These are phyloP conservation scores for Colletotrichum navitas DNA, from an alignment of 2,329 filamentous ascomycete genomes.

Conservation along the genomic window DNA sequence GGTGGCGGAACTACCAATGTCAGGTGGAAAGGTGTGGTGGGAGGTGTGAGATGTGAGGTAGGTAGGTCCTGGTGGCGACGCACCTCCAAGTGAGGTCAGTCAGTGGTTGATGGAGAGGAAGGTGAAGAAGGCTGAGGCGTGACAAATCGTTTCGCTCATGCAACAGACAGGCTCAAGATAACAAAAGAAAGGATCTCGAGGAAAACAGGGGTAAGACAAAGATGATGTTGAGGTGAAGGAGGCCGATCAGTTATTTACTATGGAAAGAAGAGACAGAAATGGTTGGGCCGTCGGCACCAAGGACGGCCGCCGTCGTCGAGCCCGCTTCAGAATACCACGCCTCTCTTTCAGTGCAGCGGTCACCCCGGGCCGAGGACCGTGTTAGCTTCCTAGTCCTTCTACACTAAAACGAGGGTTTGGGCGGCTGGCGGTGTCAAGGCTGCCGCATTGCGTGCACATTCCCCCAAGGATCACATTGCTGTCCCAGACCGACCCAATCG, in stretches of 20 bases:
- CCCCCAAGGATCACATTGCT: background rate
- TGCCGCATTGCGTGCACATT: slow-evolving; percentile 18
- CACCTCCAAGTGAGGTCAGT: slow-evolving; percentile 17
- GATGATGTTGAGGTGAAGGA: slow-evolving; percentile 3
- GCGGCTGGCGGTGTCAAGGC: slow-evolving; percentile 7
- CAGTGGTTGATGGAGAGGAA: slow-evolving; percentile 17
- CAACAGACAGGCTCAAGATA: background rate
- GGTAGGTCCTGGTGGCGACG: slow-evolving; percentile 22
- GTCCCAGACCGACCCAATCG: background rate
- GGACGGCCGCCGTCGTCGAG: background rate
- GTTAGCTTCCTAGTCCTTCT: slow-evolving; percentile 11
- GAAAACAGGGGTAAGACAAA: background rate
- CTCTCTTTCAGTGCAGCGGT: background rate
- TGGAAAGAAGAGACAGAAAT: background rate
- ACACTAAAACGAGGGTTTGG: background rate
- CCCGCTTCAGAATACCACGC: background rate
- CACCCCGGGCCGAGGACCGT: background rate
- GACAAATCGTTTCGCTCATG: slow-evolving; percentile 30
- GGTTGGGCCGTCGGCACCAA: background rate
- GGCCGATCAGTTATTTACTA: background rate
- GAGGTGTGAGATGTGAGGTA: background rate
- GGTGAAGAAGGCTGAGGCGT: slow-evolving; percentile 26
- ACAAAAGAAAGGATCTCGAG: background rate
- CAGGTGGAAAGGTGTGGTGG: background rate
- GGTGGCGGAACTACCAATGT: background rate